Base-by-base conservation (phyloP, 83 land plant genomes). In the Thuja plicata region DNA sequence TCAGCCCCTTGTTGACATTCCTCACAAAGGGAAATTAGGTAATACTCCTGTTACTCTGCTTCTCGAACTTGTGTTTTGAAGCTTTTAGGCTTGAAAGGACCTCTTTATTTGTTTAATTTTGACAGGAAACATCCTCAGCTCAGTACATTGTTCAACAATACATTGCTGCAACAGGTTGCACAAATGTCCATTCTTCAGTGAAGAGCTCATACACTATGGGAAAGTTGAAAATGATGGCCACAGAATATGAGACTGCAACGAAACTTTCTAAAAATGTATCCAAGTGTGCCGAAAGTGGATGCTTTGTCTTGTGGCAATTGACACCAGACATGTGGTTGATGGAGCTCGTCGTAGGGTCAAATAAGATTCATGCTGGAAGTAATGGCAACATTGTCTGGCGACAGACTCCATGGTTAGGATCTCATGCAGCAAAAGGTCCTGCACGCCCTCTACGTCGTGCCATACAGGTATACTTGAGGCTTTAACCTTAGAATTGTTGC, bases 101-200 rank as follows among this genome's bases (percentile, higher is more conserved):
- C 17, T 76, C 40, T 66, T 70, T 70, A 34, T 76, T 38, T 34
- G 17, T 76, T 73, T 73, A 34, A 76, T 32, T 76, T 76, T 84
- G 46, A 35, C 89, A 93, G 97, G 97, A 96, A 83, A 85, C 91
- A 16, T 94, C 94, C 37, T 90, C 91, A 88, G 97, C 97, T 55
- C 93, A 92, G 52, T 96, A 96, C 88, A 96, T 96, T 27, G 93
- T 96, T 87, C 91, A 93, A 37, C 97, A 96, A 79, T 96, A 96
- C 88, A 87, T 95, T 60, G 96, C 96, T 40, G 96, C 97, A 8
- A 86, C 89, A 17, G 97, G 97, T 35, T 94, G 94, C 21, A 87
- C 91, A 52, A 82, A 77, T 87, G 90, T 91, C 15, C 73, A 89
- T 88, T 62, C 90, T 35, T 66, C 91, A 8, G 85, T 94, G 16